A percentile compares a stretch with the other conserved stretches of the same genome.
Conservation (phyloP, 176 grass and related monocot species). For the Juncus inflexus region DNA sequence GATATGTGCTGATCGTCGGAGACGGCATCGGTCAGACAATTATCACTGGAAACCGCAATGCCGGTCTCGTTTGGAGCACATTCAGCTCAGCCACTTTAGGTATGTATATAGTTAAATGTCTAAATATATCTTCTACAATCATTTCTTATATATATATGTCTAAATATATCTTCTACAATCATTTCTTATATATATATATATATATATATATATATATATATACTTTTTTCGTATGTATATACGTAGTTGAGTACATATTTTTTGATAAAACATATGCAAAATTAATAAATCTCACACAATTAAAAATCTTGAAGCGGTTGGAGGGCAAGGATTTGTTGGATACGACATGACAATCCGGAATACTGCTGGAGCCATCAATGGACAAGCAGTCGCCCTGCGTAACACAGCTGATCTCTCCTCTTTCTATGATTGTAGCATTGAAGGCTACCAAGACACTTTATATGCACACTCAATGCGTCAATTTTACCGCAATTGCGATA, state of each 20-base stretch:
- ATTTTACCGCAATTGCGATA: conserved; percentile 39
- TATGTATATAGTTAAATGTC: conserved; percentile 13
- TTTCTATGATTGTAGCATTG: conserved; percentile 33
- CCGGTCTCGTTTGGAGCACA: conserved; percentile 64
- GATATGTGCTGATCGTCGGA: conserved; percentile 85
- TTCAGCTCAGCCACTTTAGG: conserved; percentile 84
- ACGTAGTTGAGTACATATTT: too few species aligned
- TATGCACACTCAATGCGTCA: conserved; percentile 41
- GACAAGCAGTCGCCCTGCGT: conserved; percentile 36
- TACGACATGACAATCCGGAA: conserved; percentile 30
- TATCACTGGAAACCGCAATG: conserved; percentile 68
- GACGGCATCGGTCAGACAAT: conserved; percentile 69
- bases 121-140: too few species aligned
- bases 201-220: background rate
- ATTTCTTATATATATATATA: background rate
- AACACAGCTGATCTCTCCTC: conserved; percentile 27
- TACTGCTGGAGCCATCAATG: conserved; percentile 27
- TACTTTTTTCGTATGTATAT: too few species aligned
- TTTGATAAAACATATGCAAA: too few species aligned
- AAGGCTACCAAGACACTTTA: conserved; percentile 51
- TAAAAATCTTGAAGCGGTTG: conserved; percentile 28
- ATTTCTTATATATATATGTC: too few species aligned
- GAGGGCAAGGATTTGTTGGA: conserved; percentile 37
- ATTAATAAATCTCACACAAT: too few species aligned
- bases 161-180: too few species aligned